Evolutionary conservation across 2,329 filamentous ascomycete genomes (phyloP), one percentile per base, ranked within the genome.

Genomic region (Colletotrichum sp.): DNA sequence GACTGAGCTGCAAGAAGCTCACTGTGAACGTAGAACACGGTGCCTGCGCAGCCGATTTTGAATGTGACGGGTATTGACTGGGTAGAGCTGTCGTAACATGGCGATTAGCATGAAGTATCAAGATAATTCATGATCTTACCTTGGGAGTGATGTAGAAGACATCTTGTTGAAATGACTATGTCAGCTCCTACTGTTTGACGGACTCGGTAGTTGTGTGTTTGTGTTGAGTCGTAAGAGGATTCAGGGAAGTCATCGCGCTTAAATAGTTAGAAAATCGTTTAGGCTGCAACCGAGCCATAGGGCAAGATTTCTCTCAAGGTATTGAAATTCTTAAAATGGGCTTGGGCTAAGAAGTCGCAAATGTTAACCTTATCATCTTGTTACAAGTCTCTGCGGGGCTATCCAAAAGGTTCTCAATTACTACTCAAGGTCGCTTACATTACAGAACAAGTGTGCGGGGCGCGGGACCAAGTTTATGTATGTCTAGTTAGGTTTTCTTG

Each of bases 351-450:
- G n/a, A 52, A 52, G 22, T 22, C 43, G 43, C 0, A 1, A 4
- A 0, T 8, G 10, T 2, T 13, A 52, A 52, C n/a, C 43, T 52
- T 52, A 4, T 13, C 10, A 7, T 22, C 10, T 13, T 5, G n/a
- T n/a, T n/a, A n/a, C n/a, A n/a, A n/a, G 39, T 0, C 10, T 22
- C 43, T 52, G 43, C 6, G 43, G n/a, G n/a, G 43, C 43, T 3
- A 12, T 8, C 1, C 2, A 22, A 13, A 52, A 5, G 43, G 43
- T 22, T 13, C 10, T 52, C 43, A 52, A n/a, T n/a, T n/a, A n/a
- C n/a, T n/a, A 8, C 43, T 8, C 1, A 13, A 52, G n/a, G n/a
- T 52, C 6, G 12, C 0, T 22, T 5, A 3, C n/a, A 5, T 13
- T 22, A 4, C 39, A n/a, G 18, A 22, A 52, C 12, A 22, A 52